These are phyloP conservation scores for Arthrobotrys megalospora DNA, from an alignment of 2,329 filamentous ascomycete genomes.

Conservation along the genomic window DNA sequence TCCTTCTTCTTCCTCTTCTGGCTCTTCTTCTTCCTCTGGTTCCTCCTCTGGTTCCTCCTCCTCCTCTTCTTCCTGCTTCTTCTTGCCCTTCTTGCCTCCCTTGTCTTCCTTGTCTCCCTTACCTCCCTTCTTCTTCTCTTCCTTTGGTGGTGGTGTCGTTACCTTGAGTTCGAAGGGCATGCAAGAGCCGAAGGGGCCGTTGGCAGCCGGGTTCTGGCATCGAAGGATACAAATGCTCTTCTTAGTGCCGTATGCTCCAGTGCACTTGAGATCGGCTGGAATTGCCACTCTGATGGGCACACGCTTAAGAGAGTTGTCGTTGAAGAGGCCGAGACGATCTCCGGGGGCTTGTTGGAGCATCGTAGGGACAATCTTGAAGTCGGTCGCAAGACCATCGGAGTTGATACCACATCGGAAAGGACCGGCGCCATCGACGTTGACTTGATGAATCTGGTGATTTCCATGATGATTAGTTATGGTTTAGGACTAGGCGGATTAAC, in stretches of 20 bases:
- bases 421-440: slow-evolving; percentile 15
- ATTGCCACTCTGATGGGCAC: not conserved
- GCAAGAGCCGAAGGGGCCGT: slow-evolving; percentile 76
- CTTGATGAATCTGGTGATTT: not conserved
- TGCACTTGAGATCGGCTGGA: slow-evolving; percentile 68
- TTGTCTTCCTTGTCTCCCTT: too few relatives aligned
- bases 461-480: too few relatives aligned
- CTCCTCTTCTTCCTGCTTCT: not conserved
- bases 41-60: not conserved
- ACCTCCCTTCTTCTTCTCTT: not conserved
- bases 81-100: too few relatives aligned
- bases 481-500: not conserved
- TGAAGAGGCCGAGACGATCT: not conserved
- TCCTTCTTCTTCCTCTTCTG: not conserved
- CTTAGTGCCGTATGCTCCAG: slow-evolving; percentile 74
- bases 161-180: slow-evolving; percentile 70
- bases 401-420: slow-evolving; percentile 11
- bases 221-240: slow-evolving; percentile 75
- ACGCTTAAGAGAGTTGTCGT: slow-evolving; percentile 10
- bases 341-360: not conserved
- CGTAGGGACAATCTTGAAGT: not conserved
- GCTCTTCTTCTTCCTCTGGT: not conserved
- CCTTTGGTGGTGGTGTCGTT: not conserved
- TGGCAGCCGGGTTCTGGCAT: slow-evolving; percentile 74
- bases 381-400: not conserved